Conservation (phyloP, 1,139 yeast genomes). For the Yamadazyma taylorii region DNA sequence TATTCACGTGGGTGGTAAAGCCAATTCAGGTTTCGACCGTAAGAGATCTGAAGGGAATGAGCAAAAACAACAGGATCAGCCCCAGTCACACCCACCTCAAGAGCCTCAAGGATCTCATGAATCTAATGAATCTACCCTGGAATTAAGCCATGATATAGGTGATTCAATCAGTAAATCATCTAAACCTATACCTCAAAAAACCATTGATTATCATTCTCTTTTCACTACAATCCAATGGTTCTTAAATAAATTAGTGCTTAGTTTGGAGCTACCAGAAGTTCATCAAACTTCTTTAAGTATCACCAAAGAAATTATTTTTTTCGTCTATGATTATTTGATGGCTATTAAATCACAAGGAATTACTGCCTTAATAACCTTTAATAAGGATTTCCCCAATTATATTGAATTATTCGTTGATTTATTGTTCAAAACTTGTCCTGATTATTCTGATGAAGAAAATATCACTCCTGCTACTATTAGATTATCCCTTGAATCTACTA, state of each 20-base stretch:
- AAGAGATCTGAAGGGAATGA: too few species aligned
- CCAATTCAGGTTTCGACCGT: too few species aligned
- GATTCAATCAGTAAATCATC: too few species aligned
- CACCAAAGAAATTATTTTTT: slow-evolving; percentile 29
- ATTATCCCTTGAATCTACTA: slow-evolving; percentile 30
- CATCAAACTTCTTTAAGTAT: slow-evolving; percentile 20
- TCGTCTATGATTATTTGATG: slow-evolving; percentile 21
- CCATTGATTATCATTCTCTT: slow-evolving; percentile 7
- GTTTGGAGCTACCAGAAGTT: slow-evolving; percentile 18
- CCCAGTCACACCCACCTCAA: too few species aligned
- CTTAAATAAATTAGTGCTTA: slow-evolving; percentile 18
- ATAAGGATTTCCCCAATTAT: slow-evolving; percentile 23
- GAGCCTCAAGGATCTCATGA: too few species aligned
- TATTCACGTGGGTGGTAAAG: slow-evolving; percentile 11
- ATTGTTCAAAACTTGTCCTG: slow-evolving; percentile 25
- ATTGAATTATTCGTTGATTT: slow-evolving; percentile 23
- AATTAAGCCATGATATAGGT: too few species aligned
- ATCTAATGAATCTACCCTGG: too few species aligned
- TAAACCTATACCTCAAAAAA: too few species aligned
- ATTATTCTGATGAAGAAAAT: slow-evolving; percentile 9
- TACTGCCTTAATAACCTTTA: slow-evolving; percentile 12
- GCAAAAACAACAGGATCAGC: too few species aligned
- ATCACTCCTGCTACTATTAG: slow-evolving; percentile 22
- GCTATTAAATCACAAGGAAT: slow-evolving; percentile 5
- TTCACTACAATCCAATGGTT: slow-evolving; percentile 17